A percentile compares a stretch with the other conserved stretches of the same genome.
Evolutionary conservation across 805 yeast genomes (phyloP).

Genomic region (Pichia kluyveri): DNA sequence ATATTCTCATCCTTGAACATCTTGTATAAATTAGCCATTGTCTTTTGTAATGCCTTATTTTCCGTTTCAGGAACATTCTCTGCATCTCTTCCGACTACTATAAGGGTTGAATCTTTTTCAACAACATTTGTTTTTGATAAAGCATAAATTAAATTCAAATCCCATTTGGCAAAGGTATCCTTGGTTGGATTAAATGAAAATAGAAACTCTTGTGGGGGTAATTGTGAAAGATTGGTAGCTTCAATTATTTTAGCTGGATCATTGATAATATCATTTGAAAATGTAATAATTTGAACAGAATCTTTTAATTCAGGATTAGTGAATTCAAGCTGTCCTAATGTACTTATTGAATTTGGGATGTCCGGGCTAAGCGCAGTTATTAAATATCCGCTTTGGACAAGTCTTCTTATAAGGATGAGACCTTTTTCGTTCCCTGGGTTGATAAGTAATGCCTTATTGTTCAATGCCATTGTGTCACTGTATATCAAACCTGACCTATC

Average conservation of each 20-base stretch:
- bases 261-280: not conserved
- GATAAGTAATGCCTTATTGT: not conserved
- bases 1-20: not conserved
- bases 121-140: not conserved
- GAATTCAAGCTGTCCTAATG: not conserved
- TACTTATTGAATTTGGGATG: not conserved
- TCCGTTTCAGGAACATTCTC: not conserved
- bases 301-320: slow-evolving; percentile 6
- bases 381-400: not conserved
- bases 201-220: not conserved
- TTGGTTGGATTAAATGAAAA: slow-evolving; percentile 6
- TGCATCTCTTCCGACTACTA: slow-evolving; percentile 1
- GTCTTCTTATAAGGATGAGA: not conserved
- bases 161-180: slow-evolving; percentile 4
- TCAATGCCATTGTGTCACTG: too few species aligned
- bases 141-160: slow-evolving; percentile 2
- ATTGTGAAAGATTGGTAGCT: not conserved
- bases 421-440: slow-evolving; percentile 2
- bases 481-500: too few species aligned
- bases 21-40: not conserved
- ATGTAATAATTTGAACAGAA: not conserved
- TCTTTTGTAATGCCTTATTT: slow-evolving; percentile 1
- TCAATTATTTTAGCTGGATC: not conserved
- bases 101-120: not conserved
- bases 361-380: not conserved